phyloP scores from a whole-genome alignment of 2,329 filamentous ascomycete genomes.

The Sclerotinia borealis region DNA sequence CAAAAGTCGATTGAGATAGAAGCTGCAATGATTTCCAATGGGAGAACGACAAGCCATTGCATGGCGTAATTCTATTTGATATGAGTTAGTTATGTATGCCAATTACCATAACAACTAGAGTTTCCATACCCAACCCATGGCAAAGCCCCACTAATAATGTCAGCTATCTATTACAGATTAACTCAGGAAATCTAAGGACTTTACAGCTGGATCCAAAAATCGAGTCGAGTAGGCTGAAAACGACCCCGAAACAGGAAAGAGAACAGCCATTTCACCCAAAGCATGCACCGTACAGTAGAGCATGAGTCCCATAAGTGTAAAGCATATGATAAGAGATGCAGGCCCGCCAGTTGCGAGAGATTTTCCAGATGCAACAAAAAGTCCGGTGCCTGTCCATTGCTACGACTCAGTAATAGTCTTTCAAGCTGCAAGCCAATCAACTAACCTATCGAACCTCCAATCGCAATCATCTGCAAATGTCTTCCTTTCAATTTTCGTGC shows the following conservation, averaged over 20 bases:
- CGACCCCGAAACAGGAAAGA: slow-evolving; percentile 85
- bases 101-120: not conserved
- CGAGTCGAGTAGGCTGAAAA: slow-evolving; percentile 89
- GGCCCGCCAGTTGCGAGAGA: slow-evolving; percentile 69
- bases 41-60: slow-evolving; percentile 80
- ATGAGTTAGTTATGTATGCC: slow-evolving; percentile 10
- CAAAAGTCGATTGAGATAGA: slow-evolving; percentile 81
- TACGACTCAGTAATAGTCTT: not conserved
- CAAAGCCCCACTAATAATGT: slow-evolving; percentile 96
- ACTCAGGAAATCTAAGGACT: no score
- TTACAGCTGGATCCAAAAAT: slow-evolving; percentile 84
- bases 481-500: slow-evolving; percentile 72
- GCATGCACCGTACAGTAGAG: slow-evolving; percentile 89
- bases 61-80: slow-evolving; percentile 60
- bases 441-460: slow-evolving; percentile 80
- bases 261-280: slow-evolving; percentile 82
- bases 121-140: slow-evolving; percentile 68
- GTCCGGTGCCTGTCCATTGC: slow-evolving; percentile 56
- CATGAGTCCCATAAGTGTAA: slow-evolving; percentile 75
- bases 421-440: not conserved
- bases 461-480: slow-evolving; percentile 96
- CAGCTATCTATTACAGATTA: no score
- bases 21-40: slow-evolving; percentile 81
- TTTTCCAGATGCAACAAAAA: slow-evolving; percentile 78
- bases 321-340: slow-evolving; percentile 72